Evolutionary conservation across 2,329 filamentous ascomycete genomes (phyloP), one percentile per base, ranked within the genome.

Genomic region (Fusarium fracticaudum): DNA sequence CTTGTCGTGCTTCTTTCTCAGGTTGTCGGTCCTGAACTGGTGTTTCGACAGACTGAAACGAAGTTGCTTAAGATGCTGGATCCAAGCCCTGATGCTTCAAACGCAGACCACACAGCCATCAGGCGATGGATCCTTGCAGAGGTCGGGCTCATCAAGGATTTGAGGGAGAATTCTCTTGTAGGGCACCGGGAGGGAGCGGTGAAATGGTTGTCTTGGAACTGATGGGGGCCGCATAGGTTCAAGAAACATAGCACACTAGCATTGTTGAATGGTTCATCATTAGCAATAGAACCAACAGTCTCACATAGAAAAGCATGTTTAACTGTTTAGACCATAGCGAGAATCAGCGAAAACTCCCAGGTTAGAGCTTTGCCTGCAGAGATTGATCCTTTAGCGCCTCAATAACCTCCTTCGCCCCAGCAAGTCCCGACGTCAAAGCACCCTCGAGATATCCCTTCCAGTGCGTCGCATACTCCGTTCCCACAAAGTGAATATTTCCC

Each of bases 371-470:
- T 1, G 72, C 57, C 35, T 50, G 40, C 7, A 55, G 47, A 13
- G 8, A 3, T 22, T 60, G 50, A 17, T 33, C 24, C 13, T 65
- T 64, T 14, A 80, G 24, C 6, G 72, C 64, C 13, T 79, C 62
- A 13, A 78, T 31, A 5, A 87, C 84, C 75, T 88, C 85, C 37
- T 78, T 78, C 2, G 85, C 85, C 0, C 83, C 84, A 29, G 81
- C 73, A 67, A 24, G 24, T 24, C 24, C 24, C 8, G 82, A 84
- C 1, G 83, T 74, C 29, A 88, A 79, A 1, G 86, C 86, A 10
- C 86, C 86, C 65, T 88, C 86, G 82, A 88, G 87, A 69, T 87
- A 88, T 1, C 86, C 86, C 63, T 86, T 86, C 87, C 86, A 88
- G 54, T 86, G 84, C 6, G 67, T 80, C 12, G 83, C 82, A 18